Conservation (phyloP, 257 asterid species). For the Solanum raphanifolium region DNA sequence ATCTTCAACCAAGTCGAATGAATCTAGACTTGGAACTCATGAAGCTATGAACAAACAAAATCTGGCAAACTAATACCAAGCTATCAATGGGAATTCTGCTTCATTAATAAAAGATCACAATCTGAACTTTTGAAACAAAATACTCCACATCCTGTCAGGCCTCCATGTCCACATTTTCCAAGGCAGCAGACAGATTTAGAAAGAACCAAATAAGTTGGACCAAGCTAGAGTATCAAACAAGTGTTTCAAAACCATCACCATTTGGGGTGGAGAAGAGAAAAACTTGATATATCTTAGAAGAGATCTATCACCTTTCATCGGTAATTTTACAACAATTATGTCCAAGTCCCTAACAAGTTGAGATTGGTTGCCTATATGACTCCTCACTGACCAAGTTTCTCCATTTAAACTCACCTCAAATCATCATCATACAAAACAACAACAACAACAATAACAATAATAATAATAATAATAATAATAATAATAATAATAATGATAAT, state of each 20-base stretch:
- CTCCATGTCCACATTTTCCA: not conserved
- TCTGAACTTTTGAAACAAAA: not conserved
- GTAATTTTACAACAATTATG: not conserved
- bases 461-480: too few relatives aligned
- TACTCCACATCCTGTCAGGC: not conserved
- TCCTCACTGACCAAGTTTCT: not conserved
- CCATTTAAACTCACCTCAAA: not conserved
- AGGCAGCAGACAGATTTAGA: not conserved
- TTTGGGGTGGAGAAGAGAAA: not conserved
- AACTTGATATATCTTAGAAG: not conserved
- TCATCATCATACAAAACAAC: not conserved
- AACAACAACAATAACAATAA: too few relatives aligned
- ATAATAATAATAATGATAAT: too few relatives aligned
- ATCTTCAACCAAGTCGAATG: not conserved
- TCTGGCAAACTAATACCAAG: not conserved
- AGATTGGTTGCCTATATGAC: not conserved
- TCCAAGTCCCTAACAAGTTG: not conserved
- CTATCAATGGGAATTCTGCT: not conserved
- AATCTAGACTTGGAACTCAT: not conserved
- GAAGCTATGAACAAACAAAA: not conserved
- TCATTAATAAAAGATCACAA: not conserved
- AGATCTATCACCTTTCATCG: not conserved
- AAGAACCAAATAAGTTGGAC: not conserved
- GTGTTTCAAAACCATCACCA: not conserved
- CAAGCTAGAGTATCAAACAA: not conserved